Evolutionary conservation across 805 yeast species (phyloP), one percentile per base, ranked within the genome.

Genomic region (Lipomyces japonicus): DNA sequence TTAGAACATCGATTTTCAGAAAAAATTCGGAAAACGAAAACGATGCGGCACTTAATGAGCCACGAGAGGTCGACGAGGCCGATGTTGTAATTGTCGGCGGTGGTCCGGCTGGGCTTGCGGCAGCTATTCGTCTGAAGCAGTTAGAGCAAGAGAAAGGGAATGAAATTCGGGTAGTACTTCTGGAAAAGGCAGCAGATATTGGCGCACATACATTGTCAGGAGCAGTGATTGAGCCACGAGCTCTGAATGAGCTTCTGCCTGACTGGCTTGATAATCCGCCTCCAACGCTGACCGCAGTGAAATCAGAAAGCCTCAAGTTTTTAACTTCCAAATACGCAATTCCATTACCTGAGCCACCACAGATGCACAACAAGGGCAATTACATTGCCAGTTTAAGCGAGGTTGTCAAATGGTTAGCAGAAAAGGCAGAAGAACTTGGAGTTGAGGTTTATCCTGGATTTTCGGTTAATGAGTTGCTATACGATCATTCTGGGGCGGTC

Each of bases 61-160:
- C 55, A 16, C 74, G 97, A 49, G 95, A 86, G 4, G 78, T 75
- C 12, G 98, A 93, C 63, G 78, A 79, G 28, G 96, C 87, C 12
- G 98, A 93, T 67, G 95, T 93, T 21, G 86, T 95, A 62, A 88
- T 93, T 44, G 95, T 93, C 1, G 98, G 98, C 38, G 97, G 95
- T 31, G 98, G 98, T 0, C 97, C 97, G 4, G 95, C 97, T 1
- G 98, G 98, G 2, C 72, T 93, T 44, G 90, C 96, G 1, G 84
- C 98, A 1, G 97, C 97, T 10, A 93, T 93, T 55, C 77, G 78
- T 59, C 72, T 88, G 53, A 93, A 93, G 67, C 96, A 90, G 65
- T 70, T 91, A 31, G 71, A 75, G 46, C 82, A 78, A 55, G 69
- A 74, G 25, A 84, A 83, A 1, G 71, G 71, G 22, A 84, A 86